Base-by-base conservation (phyloP, 2,329 filamentous ascomycete species). In the Penicillium sp. region DNA sequence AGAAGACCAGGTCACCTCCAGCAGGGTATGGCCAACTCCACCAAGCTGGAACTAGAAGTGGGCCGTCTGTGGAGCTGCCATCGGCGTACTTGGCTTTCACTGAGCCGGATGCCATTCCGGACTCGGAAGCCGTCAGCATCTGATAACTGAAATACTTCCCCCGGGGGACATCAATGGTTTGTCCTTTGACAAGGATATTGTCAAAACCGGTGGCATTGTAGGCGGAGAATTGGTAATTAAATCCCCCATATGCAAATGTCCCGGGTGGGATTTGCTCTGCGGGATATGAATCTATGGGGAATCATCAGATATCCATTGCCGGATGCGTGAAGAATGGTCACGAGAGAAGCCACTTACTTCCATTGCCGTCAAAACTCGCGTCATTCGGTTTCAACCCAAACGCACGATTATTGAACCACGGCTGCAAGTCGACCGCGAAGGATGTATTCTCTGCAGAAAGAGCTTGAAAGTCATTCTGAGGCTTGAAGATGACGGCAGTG, bases 21-120 rank as follows among this genome's bases (percentile, higher is more conserved):
- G 75, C 73, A 1, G 75, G 76, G 63, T 78, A 77, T 3, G 75
- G 75, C 75, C 75, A 78, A 11, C 65, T 70, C 70, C 71, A 77
- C 69, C 71, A 78, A 6, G 75, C 73, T 33, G 75, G 72, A 2
- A 77, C 70, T 1, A 76, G 65, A 14, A 77, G 56, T 2, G 72
- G 64, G 16, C 64, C 66, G n/a, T 69, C 71, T 6, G 68, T 65
- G 1, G 70, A 74, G n/a, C 64, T 72, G 22, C 71, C 70, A 63
- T 79, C 77, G 0, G 69, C 65, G 55, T 78, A 79, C 2, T 70
- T 74, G 7, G 71, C 71, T 39, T 71, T 77, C n/a, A 79, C 61
- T 9, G 65, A 70, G 4, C 72, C 75, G 19, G 73, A 72, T 6
- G 74, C 75, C 54, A 77, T 73, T 5, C 71, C 74, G 7, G 67